phyloP scores from a whole-genome alignment of 306 rosid species.

The Canavalia ensiformis region DNA sequence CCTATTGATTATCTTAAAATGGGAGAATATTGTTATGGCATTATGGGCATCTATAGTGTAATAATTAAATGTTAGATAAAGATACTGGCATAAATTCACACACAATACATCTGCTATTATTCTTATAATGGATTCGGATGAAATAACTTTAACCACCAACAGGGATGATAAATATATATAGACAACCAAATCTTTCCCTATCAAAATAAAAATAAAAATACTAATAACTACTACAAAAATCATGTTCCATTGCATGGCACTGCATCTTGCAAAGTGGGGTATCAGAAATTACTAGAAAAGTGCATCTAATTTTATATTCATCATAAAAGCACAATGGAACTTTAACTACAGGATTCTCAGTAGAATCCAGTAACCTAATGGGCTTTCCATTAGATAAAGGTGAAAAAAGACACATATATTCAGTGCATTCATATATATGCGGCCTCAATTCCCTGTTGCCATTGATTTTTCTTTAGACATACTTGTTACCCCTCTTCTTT shows the following conservation, averaged over 20 bases:
- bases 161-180: neutral
- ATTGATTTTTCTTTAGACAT: neutral
- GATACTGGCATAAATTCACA: slow-evolving; percentile 59
- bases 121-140: slow-evolving; percentile 57
- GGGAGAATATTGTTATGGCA: slow-evolving; percentile 49
- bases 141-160: slow-evolving; percentile 51
- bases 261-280: slow-evolving; percentile 61
- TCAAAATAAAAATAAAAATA: neutral
- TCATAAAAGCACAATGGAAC: slow-evolving; percentile 45
- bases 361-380: slow-evolving; percentile 32
- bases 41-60: slow-evolving; percentile 37
- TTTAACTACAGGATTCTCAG: slow-evolving; percentile 42
- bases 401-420: slow-evolving; percentile 14
- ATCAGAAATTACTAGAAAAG: slow-evolving; percentile 58
- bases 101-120: slow-evolving; percentile 49
- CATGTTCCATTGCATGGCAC: slow-evolving; percentile 21
- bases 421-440: slow-evolving; percentile 20
- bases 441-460: slow-evolving; percentile 11
- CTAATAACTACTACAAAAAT: neutral
- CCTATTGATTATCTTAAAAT: slow-evolving; percentile 22
- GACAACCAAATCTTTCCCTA: slow-evolving; percentile 22
- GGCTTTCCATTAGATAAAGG: slow-evolving; percentile 50
- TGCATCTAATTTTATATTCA: slow-evolving; percentile 46
- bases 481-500: neutral
- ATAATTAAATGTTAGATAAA: slow-evolving; percentile 52